Evolutionary conservation across 2,329 filamentous ascomycete species (phyloP).

Genomic region (Cryphonectria naterciae): DNA sequence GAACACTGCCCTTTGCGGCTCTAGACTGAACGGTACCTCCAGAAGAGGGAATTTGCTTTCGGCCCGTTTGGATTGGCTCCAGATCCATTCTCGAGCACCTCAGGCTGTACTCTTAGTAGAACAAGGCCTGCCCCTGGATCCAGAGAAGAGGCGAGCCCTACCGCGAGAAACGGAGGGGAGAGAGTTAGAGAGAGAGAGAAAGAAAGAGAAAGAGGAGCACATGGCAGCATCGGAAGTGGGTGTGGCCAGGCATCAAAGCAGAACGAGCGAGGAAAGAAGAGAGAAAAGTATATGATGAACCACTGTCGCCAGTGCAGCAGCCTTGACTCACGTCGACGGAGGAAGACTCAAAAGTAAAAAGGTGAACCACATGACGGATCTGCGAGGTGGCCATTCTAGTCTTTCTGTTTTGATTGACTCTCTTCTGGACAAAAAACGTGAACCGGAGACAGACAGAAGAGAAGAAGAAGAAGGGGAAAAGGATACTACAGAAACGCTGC

Average conservation of each 20-base stretch:
- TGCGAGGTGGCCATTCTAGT: not conserved
- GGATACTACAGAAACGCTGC: not conserved
- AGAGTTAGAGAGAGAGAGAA: no score
- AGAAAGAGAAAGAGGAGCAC: not conserved
- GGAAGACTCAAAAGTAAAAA: not conserved
- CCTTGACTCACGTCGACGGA: no score
- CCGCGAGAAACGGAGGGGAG: not conserved
- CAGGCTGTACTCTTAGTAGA: slow-evolving; percentile 6
- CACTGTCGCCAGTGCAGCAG: not conserved
- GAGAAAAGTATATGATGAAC: no score
- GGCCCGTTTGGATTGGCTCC: slow-evolving; percentile 16
- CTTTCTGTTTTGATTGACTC: not conserved
- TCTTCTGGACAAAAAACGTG: not conserved
- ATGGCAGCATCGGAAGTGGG: slow-evolving; percentile 5
- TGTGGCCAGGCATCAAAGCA: not conserved
- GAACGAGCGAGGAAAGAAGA: not conserved
- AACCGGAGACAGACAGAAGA: no score
- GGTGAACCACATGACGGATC: not conserved
- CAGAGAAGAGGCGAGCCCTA: not conserved
- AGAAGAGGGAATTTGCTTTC: slow-evolving; percentile 13
- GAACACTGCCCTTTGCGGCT: slow-evolving; percentile 7
- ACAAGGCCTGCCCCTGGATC: slow-evolving; percentile 5
- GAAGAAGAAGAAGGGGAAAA: no score
- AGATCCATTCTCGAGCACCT: slow-evolving; percentile 16
- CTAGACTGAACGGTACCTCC: not conserved